Conservation (phyloP, 2,329 filamentous ascomycete genomes). For the Xylaria polymorpha region DNA sequence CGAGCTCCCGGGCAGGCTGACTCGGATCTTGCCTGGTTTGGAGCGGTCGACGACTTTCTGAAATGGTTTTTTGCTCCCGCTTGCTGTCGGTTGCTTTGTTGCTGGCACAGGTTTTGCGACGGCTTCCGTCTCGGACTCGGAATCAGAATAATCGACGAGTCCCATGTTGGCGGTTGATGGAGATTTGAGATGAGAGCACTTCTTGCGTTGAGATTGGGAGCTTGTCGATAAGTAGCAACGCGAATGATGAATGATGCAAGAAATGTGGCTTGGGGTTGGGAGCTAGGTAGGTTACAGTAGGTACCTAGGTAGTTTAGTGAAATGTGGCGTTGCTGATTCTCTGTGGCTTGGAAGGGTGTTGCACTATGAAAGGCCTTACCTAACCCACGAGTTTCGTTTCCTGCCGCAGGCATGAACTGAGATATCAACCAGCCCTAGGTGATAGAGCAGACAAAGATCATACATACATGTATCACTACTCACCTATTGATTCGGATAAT, state of each 20-base stretch:
- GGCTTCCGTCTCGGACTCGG: constrained; percentile 74
- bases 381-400: too few species aligned
- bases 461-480: too few species aligned
- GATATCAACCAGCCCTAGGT: too few species aligned
- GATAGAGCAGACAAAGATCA: too few species aligned
- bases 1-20: constrained; percentile 75
- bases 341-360: neutral
- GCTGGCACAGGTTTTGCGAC: constrained; percentile 57
- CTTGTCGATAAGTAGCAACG: constrained; percentile 1
- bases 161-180: constrained; percentile 65
- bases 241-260: constrained; percentile 23
- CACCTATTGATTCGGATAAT: neutral
- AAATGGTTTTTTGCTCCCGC: constrained; percentile 69
- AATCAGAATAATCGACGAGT: constrained; percentile 86
- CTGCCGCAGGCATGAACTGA: too few species aligned
- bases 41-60: constrained; percentile 84
- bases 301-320: neutral
- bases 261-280: constrained; percentile 18
- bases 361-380: too few species aligned
- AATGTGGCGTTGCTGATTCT: neutral
- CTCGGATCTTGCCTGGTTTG: constrained; percentile 84
- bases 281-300: neutral
- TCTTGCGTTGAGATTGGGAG: constrained; percentile 20
- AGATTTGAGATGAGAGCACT: neutral
- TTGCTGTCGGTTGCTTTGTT: constrained; percentile 30